These are phyloP conservation scores for Nakazawaea siamensis DNA, from an alignment of 805 yeast species.

Conservation along the genomic window DNA sequence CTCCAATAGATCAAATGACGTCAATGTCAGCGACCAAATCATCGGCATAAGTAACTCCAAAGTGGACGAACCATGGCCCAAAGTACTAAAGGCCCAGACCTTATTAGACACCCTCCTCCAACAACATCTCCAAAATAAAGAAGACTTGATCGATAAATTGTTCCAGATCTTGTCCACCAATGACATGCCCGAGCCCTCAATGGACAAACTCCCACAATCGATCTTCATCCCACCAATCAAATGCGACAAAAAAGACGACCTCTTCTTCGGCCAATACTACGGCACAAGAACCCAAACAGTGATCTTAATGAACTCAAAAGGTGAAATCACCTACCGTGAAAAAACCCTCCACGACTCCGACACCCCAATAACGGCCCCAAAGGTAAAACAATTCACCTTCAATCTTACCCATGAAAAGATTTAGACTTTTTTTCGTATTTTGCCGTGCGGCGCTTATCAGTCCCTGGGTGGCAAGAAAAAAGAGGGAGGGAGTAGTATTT, in stretches of 20 bases:
- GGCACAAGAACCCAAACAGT: conserved; percentile 89
- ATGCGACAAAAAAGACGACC: conserved; percentile 17
- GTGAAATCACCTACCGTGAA: conserved; percentile 55
- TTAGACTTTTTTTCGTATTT: too few species aligned
- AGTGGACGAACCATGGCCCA: conserved; percentile 61
- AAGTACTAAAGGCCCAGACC: conserved; percentile 57
- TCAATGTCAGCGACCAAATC: too few species aligned
- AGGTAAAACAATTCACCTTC: too few species aligned
- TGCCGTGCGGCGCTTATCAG: too few species aligned
- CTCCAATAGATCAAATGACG: not conserved
- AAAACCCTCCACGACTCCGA: conserved; percentile 35
- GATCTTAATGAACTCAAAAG: conserved; percentile 43
- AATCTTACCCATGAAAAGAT: too few species aligned
- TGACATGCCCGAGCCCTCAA: conserved; percentile 19
- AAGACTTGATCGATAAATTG: conserved; percentile 37
- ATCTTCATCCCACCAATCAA: conserved; percentile 68
- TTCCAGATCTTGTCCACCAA: conserved; percentile 48
- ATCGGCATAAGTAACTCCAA: conserved; percentile 65
- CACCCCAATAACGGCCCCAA: too few species aligned
- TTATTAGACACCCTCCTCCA: conserved; percentile 37
- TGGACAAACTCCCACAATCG: conserved; percentile 42
- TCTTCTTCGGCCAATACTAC: conserved; percentile 48
- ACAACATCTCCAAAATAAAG: conserved; percentile 18
- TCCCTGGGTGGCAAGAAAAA: too few species aligned
- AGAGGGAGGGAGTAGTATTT: too few species aligned